Conservation (phyloP, 2,329 filamentous ascomycete species). For the Ceratocystis papillata region DNA sequence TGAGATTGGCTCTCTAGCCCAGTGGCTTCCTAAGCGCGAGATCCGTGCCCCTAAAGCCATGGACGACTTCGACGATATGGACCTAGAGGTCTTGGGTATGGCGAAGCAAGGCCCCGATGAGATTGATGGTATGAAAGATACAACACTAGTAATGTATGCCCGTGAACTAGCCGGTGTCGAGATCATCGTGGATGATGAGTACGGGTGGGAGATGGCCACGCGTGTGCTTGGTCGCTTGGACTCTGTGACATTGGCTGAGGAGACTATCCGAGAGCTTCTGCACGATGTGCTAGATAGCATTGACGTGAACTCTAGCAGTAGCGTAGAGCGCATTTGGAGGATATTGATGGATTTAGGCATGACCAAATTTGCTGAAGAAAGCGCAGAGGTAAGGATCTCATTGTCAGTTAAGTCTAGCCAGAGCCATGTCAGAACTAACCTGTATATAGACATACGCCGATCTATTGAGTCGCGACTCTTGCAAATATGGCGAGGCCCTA, state of each 20-base stretch:
- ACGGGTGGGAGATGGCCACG: slow-evolving; percentile 86
- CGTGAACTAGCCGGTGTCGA: slow-evolving; percentile 50
- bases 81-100: slow-evolving; percentile 71
- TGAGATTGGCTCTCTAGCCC: slow-evolving; percentile 71
- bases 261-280: slow-evolving; percentile 63
- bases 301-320: slow-evolving; percentile 55
- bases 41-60: slow-evolving; percentile 43
- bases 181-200: slow-evolving; percentile 40
- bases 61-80: slow-evolving; percentile 52
- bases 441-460: slow-evolving; percentile 65
- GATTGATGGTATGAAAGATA: slow-evolving; percentile 61
- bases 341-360: slow-evolving; percentile 70
- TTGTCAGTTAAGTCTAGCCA: neutral
- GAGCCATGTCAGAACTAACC: slow-evolving; percentile 27
- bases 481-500: slow-evolving; percentile 74
- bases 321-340: slow-evolving; percentile 71
- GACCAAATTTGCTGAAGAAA: slow-evolving; percentile 64
- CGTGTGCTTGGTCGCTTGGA: slow-evolving; percentile 74
- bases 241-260: slow-evolving; percentile 57
- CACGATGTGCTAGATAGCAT: slow-evolving; percentile 50
- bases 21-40: slow-evolving; percentile 61
- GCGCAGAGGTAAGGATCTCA: slow-evolving; percentile 60
- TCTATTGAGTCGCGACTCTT: slow-evolving; percentile 57
- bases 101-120: slow-evolving; percentile 48
- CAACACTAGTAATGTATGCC: slow-evolving; percentile 67